phyloP scores from a whole-genome alignment of 805 yeast species.

The Torulaspora indica region DNA sequence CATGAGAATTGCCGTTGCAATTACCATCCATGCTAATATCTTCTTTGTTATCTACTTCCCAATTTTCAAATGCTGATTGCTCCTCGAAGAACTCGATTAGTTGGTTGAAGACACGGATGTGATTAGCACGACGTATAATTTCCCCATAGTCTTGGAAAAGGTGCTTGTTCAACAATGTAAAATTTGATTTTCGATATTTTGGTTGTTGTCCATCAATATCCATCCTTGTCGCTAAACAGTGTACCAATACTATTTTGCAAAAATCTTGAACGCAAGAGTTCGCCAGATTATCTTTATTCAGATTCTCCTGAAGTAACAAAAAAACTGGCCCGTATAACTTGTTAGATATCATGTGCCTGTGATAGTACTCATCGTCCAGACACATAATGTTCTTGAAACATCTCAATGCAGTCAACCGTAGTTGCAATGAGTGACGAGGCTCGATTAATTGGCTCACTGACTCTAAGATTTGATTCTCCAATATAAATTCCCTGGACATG shows the following conservation, averaged over 20 bases:
- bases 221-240: slow-evolving; percentile 16
- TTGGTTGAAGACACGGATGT: slow-evolving; percentile 32
- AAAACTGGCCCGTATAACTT: slow-evolving; percentile 50
- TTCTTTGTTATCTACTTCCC: slow-evolving; percentile 1
- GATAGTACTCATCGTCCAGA: slow-evolving; percentile 59
- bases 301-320: slow-evolving; percentile 44
- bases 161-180: slow-evolving; percentile 30
- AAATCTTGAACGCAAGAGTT: slow-evolving; percentile 75
- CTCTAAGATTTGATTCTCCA: slow-evolving; percentile 52
- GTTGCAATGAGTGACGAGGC: slow-evolving; percentile 39
- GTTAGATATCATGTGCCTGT: slow-evolving; percentile 51
- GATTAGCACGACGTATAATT: slow-evolving; percentile 31
- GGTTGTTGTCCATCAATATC: slow-evolving; percentile 14
- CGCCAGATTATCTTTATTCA: slow-evolving; percentile 54
- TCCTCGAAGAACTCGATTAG: slow-evolving; percentile 28
- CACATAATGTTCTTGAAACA: slow-evolving; percentile 59
- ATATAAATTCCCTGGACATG: slow-evolving; percentile 56
- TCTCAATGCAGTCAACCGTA: slow-evolving; percentile 64
- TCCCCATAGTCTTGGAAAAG: slow-evolving; percentile 32
- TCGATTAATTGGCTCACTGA: slow-evolving; percentile 51
- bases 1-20: slow-evolving; percentile 3
- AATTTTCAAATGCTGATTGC: slow-evolving; percentile 7
- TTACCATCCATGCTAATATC: slow-evolving; percentile 6
- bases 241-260: slow-evolving; percentile 42
- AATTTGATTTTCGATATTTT: slow-evolving; percentile 22